Conservation (phyloP, 2,329 filamentous ascomycete species). For the Zymoseptoria passerinii region DNA sequence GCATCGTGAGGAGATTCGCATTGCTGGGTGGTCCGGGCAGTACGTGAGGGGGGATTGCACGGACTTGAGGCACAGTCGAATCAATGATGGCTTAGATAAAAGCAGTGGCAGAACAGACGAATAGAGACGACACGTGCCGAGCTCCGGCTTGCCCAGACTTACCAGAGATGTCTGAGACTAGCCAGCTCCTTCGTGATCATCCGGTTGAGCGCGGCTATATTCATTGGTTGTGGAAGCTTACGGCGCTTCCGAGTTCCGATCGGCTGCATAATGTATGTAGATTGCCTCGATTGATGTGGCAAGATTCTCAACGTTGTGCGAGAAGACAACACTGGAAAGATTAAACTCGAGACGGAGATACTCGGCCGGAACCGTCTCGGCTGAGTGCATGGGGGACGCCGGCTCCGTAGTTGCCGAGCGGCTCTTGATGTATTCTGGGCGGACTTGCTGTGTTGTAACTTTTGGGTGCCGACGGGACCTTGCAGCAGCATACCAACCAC, state of each 20-base stretch:
- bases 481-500: background rate
- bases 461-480: background rate
- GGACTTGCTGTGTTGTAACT: background rate
- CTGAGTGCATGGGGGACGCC: too few relatives aligned
- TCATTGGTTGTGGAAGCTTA: background rate
- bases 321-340: too few relatives aligned
- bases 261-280: background rate
- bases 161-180: background rate
- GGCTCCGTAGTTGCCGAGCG: background rate
- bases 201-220: background rate
- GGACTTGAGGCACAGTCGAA: background rate
- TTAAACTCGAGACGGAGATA: too few relatives aligned
- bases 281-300: background rate
- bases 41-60: slow-evolving; percentile 42
- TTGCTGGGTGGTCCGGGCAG: slow-evolving; percentile 85
- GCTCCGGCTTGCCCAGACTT: background rate
- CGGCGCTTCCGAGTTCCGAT: background rate
- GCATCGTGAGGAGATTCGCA: slow-evolving; percentile 90
- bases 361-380: too few relatives aligned
- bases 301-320: too few relatives aligned
- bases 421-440: background rate
- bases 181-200: too few relatives aligned
- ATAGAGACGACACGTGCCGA: background rate
- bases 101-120: background rate
- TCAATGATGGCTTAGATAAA: background rate